A percentile compares a stretch with the other conserved stretches of the same genome.
Evolutionary conservation across 768 basidiomycete genomes (phyloP).

Genomic region (Filobasidium wieringae): DNA sequence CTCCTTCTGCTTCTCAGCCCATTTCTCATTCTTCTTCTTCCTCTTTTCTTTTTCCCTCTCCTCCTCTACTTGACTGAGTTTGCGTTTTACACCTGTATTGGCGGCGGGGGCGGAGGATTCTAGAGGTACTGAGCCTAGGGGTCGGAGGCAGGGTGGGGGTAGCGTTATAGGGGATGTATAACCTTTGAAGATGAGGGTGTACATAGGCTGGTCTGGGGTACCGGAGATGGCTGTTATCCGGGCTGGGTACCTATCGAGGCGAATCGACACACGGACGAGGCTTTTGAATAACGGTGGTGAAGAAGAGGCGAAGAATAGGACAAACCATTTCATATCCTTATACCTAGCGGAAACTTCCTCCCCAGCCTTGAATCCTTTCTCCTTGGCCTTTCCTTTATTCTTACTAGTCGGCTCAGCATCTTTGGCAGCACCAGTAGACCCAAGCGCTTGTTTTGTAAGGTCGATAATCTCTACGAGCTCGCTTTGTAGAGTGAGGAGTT

Average conservation of each 20-base stretch:
- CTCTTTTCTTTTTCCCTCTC: constrained; percentile 40
- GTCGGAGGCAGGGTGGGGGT: constrained; percentile 27
- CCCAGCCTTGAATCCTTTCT: constrained; percentile 33
- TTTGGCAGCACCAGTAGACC: neutral
- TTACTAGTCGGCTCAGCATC: neutral
- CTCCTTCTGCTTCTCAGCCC: constrained; percentile 36
- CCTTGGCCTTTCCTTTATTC: constrained; percentile 26
- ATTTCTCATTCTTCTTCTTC: constrained; percentile 40
- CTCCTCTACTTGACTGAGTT: constrained; percentile 23
- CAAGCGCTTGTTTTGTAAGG: constrained; percentile 31
- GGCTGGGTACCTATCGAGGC: constrained; percentile 33
- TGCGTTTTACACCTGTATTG: constrained; percentile 21
- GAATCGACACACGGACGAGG: neutral
- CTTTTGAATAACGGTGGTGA: neutral
- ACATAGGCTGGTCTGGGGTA: constrained; percentile 32
- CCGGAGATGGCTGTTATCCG: constrained; percentile 34
- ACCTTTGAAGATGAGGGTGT: constrained; percentile 38
- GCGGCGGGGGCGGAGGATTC: constrained; percentile 21
- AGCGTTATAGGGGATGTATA: constrained; percentile 38
- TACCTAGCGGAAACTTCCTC: constrained; percentile 40
- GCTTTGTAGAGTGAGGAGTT: constrained; percentile 32
- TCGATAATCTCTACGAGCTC: constrained; percentile 38
- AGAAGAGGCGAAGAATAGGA: neutral
- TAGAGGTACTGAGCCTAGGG: constrained; percentile 24
- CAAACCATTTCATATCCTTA: constrained; percentile 39